These are phyloP conservation scores for Aspergillus coremiiformis DNA, from an alignment of 495 filamentous ascomycete genomes.

Conservation along the genomic window DNA sequence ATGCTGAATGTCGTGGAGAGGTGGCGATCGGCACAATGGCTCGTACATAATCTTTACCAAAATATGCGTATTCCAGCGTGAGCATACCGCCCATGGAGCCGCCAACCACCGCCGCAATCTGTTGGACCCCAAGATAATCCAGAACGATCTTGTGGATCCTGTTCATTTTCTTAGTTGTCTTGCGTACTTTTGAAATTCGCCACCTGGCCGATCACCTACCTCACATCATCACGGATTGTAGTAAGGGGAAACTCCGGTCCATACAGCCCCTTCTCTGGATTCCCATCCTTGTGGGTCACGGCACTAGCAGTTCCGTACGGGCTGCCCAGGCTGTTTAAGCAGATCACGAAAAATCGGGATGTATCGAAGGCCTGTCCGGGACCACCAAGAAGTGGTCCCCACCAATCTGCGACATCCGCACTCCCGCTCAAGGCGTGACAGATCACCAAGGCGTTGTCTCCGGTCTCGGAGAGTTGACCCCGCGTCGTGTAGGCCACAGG, in stretches of 20 bases:
- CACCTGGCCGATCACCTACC: conserved; percentile 44
- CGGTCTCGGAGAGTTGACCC: conserved; percentile 63
- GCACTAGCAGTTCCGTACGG: conserved; percentile 96
- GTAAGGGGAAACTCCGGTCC: conserved; percentile 95
- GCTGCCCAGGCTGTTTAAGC: conserved; percentile 92
- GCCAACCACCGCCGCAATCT: conserved; percentile 83
- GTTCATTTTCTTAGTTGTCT: background rate
- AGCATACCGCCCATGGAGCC: conserved; percentile 99
- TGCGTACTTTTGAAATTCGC: background rate
- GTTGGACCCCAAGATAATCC: conserved; percentile 78
- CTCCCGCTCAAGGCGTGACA: conserved; percentile 96
- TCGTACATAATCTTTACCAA: conserved; percentile 88
- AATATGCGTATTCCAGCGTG: conserved; percentile 92
- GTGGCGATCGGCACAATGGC: conserved; percentile 91
- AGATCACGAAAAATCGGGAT: conserved; percentile 87
- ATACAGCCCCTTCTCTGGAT: conserved; percentile 67
- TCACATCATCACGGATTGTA: conserved; percentile 91
- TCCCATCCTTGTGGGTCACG: conserved; percentile 77
- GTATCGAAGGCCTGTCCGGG: conserved; percentile 87
- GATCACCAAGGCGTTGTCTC: conserved; percentile 92
- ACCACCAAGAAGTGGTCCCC: conserved; percentile 88
- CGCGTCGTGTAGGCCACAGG: conserved; percentile 88
- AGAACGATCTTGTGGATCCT: conserved; percentile 88
- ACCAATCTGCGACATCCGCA: conserved; percentile 96
- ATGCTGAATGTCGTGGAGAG: conserved; percentile 91